These are phyloP conservation scores for Camelina hispida DNA, from an alignment of 345 rosid genomes.

Conservation along the genomic window DNA sequence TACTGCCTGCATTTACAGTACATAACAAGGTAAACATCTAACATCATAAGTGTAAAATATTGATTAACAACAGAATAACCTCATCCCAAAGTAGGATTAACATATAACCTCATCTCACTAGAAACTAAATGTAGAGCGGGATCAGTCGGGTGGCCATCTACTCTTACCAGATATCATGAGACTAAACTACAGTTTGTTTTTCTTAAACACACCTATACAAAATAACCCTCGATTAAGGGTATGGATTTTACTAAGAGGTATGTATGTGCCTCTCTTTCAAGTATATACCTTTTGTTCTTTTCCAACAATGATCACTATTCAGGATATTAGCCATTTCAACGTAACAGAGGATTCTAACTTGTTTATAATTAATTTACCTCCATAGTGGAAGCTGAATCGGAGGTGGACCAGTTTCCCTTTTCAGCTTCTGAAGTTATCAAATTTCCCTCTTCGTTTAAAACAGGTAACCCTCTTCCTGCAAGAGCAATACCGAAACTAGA, in stretches of 20 bases:
- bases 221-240: not conserved
- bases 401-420: slow-evolving; percentile 60
- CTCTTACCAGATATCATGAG: not conserved
- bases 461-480: slow-evolving; percentile 81
- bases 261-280: slow-evolving; percentile 13
- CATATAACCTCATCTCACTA: slow-evolving; percentile 5
- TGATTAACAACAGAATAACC: not conserved
- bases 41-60: not conserved
- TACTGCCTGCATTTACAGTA: slow-evolving; percentile 35
- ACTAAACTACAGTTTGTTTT: not conserved
- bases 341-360: slow-evolving; percentile 5
- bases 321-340: not conserved
- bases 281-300: not conserved
- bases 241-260: not conserved
- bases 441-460: slow-evolving; percentile 86
- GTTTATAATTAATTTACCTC: slow-evolving; percentile 57
- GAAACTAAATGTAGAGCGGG: not conserved
- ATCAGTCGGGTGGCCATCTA: slow-evolving; percentile 6
- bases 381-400: slow-evolving; percentile 57
- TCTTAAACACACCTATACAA: not conserved
- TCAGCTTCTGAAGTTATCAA: slow-evolving; percentile 60
- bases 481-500: slow-evolving; percentile 2
- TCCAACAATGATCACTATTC: not conserved
- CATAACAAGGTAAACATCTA: slow-evolving; percentile 5
- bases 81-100: slow-evolving; percentile 5